These are phyloP conservation scores for Bjerkandera adusta DNA, from an alignment of 1,284 basidiomycete genomes.

Conservation along the genomic window DNA sequence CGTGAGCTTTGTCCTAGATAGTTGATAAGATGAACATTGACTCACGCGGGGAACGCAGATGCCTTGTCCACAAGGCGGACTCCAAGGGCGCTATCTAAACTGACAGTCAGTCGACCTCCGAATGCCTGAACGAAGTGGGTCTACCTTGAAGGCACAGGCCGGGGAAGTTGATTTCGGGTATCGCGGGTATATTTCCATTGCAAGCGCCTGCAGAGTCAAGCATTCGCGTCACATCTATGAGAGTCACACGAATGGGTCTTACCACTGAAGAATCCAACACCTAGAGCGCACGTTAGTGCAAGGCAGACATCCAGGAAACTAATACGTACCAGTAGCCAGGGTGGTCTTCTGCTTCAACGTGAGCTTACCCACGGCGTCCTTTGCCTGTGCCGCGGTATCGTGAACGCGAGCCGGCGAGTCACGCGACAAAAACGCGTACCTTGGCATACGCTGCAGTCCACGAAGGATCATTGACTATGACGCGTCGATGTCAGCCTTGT, in stretches of 20 bases:
- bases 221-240: background rate
- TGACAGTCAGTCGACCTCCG: background rate
- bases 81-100: slow-evolving; percentile 51
- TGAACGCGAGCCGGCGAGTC: background rate
- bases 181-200: slow-evolving; percentile 60
- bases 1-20: background rate
- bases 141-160: slow-evolving; percentile 66
- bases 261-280: slow-evolving; percentile 12
- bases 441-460: slow-evolving; percentile 50
- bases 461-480: slow-evolving; percentile 33
- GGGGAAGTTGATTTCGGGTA: slow-evolving; percentile 57
- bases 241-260: background rate
- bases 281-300: background rate
- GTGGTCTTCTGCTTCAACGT: slow-evolving; percentile 49
- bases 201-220: slow-evolving; percentile 53
- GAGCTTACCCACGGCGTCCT: slow-evolving; percentile 41
- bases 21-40: background rate
- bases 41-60: slow-evolving; percentile 67
- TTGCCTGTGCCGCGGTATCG: slow-evolving; percentile 30
- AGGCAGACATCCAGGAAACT: slow-evolving; percentile 29
- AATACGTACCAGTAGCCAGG: slow-evolving; percentile 46
- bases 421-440: slow-evolving; percentile 25
- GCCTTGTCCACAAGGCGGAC: slow-evolving; percentile 62
- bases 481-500: too few relatives aligned
- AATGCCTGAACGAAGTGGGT: slow-evolving; percentile 3